These are phyloP conservation scores for Raffaelea deltoideospora DNA, from an alignment of 2,329 filamentous ascomycete species.

Conservation along the genomic window DNA sequence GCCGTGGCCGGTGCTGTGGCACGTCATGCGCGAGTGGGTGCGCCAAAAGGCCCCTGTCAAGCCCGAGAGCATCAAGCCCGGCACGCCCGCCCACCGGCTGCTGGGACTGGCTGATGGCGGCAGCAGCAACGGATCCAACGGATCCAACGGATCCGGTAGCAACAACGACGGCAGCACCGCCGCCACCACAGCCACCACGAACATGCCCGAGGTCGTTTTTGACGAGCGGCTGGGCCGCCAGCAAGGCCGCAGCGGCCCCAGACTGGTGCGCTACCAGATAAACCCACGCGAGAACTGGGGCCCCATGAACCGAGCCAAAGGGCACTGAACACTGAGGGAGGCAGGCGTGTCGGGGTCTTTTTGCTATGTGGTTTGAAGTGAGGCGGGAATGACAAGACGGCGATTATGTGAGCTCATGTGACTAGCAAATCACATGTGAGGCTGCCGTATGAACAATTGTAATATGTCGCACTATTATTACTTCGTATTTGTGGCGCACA, in stretches of 20 bases:
- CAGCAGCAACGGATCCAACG: conserved; percentile 6
- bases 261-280: conserved; percentile 71
- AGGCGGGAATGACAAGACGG: too few species aligned
- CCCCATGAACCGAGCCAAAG: conserved; percentile 50
- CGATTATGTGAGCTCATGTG: too few species aligned
- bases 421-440: too few species aligned
- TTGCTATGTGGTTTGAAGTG: too few species aligned
- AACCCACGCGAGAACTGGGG: conserved; percentile 94
- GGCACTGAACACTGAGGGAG: conserved; percentile 25
- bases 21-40: conserved; percentile 85
- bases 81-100: conserved; percentile 58
- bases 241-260: conserved; percentile 37
- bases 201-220: conserved; percentile 41
- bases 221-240: conserved; percentile 66
- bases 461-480: too few species aligned
- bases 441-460: too few species aligned
- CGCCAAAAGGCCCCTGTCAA: conserved; percentile 68
- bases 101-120: conserved; percentile 30
- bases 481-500: too few species aligned
- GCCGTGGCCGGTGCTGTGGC: conserved; percentile 80
- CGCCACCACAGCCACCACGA: conserved; percentile 5
- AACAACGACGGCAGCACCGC: too few species aligned
- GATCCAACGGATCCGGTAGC: not conserved
- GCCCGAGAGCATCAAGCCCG: conserved; percentile 50
- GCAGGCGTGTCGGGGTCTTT: too few species aligned